Evolutionary conservation across 306 rosid genomes (phyloP).

Genomic region (Bauhinia variegata): DNA sequence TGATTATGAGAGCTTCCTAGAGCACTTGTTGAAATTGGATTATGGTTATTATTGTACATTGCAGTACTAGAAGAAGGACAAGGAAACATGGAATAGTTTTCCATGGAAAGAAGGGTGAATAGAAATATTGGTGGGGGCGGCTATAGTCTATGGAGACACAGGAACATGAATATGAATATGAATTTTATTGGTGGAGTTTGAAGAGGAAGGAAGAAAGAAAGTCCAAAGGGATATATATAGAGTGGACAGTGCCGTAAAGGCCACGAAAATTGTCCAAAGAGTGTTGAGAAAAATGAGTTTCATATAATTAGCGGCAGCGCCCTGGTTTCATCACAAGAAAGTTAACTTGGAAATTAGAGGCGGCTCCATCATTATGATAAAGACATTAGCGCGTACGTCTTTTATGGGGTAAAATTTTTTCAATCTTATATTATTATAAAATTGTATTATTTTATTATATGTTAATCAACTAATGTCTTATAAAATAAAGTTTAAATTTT

Average conservation of each 20-base stretch:
- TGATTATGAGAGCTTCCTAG: slow-evolving; percentile 34
- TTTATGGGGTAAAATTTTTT: too few relatives aligned
- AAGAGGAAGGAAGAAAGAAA: slow-evolving; percentile 27
- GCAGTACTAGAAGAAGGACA: too few relatives aligned
- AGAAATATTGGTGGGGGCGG: slow-evolving; percentile 52
- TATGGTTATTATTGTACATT: too few relatives aligned
- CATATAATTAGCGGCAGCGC: neutral
- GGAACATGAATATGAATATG: slow-evolving; percentile 32
- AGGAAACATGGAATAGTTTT: slow-evolving; percentile 57
- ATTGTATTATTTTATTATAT: too few relatives aligned
- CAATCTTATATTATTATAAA: too few relatives aligned
- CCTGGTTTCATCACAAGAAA: slow-evolving; percentile 34
- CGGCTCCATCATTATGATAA: slow-evolving; percentile 52
- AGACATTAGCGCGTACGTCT: too few relatives aligned
- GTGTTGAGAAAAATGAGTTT: slow-evolving; percentile 33
- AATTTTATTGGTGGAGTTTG: too few relatives aligned
- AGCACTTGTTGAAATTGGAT: slow-evolving; percentile 29
- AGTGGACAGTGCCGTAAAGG: slow-evolving; percentile 55
- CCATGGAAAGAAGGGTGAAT: slow-evolving; percentile 56
- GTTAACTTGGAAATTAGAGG: slow-evolving; percentile 44
- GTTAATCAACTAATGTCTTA: too few relatives aligned
- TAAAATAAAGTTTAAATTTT: too few relatives aligned
- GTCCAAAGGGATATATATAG: slow-evolving; percentile 29
- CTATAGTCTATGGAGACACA: slow-evolving; percentile 37
- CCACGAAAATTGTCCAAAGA: slow-evolving; percentile 48